Evolutionary conservation across 2,329 filamentous ascomycete genomes (phyloP), one percentile per base, ranked within the genome.

Genomic region (Alternaria consortialis): DNA sequence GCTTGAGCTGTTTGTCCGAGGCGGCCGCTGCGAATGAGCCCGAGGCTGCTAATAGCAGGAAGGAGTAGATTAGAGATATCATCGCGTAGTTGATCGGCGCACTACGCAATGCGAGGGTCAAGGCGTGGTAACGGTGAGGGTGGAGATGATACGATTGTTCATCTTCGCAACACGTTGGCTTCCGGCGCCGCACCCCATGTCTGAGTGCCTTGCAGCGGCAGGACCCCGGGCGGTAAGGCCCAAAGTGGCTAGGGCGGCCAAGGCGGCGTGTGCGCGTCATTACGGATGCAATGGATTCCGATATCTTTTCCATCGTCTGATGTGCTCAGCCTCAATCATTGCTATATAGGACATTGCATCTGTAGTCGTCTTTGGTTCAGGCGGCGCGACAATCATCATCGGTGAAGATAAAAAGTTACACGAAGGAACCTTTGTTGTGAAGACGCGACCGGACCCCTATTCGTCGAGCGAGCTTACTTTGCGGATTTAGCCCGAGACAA

Each of bases 1-100:
- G 84, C 56, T 84, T 82, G 44, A 80, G 74, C n/a, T 79, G 70
- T 62, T 84, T 81, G 67, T 73, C 82, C 76, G 67, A 80, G 71
- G 62, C 68, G 25, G 79, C 74, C 15, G 53, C 17, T 36, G 58
- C 58, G 34, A 52, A 34, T 12, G 53, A 77, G 74, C 68, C 76
- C 76, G 54, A 80, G 68, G 57, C 74, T 43, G 66, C 61, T 52
- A 71, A 67, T 56, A 73, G 56, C 44, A 76, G 64, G 20, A 73
- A 68, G 29, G 70, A 71, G 36, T 65, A 58, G 51, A 72, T 62
- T 48, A 69, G 44, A 39, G 72, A 62, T 64, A 71, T 71, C 74
- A 77, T 77, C 47, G 47, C 64, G 62, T 62, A 42, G 37, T 23
- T 37, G 17, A 56, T 54, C 43, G 15, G 37, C 60, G 39, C 34